A percentile compares a stretch with the other conserved stretches of the same genome.
phyloP scores from a whole-genome alignment of 768 basidiomycete species.

The Paxillus involutus region DNA sequence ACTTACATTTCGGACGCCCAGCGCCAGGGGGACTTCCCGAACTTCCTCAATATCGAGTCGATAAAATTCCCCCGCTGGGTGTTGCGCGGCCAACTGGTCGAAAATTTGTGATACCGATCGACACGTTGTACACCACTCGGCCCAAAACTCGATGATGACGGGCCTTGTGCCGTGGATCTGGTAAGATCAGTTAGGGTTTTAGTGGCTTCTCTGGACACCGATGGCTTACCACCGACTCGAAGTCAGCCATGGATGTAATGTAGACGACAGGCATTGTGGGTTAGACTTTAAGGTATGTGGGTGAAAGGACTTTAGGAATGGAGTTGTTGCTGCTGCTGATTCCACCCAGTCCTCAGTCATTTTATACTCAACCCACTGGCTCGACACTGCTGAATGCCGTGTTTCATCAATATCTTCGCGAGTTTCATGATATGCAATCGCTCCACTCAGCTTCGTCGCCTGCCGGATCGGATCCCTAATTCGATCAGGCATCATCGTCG shows the following conservation, averaged over 20 bases:
- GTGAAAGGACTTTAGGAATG: conserved; percentile 8
- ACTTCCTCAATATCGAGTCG: conserved; percentile 31
- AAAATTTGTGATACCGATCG: conserved; percentile 18
- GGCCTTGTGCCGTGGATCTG: conserved; percentile 23
- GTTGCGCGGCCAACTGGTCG: conserved; percentile 25
- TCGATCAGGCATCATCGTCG: conserved; percentile 14
- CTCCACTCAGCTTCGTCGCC: conserved; percentile 17
- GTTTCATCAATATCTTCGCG: conserved; percentile 11
- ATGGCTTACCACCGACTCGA: conserved; percentile 20
- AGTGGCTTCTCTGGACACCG: neutral
- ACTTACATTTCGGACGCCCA: conserved; percentile 26
- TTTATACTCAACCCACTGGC: conserved; percentile 31
- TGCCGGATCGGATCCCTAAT: conserved; percentile 23
- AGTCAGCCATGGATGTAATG: conserved; percentile 28
- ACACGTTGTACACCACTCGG: conserved; percentile 30
- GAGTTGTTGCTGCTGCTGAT: conserved; percentile 17
- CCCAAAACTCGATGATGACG: conserved; percentile 32
- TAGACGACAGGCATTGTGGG: conserved; percentile 20
- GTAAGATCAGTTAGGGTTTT: conserved; percentile 4
- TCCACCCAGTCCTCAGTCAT: conserved; percentile 7
- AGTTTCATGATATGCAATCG: conserved; percentile 9
- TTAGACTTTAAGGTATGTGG: conserved; percentile 12
- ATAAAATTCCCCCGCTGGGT: conserved; percentile 27
- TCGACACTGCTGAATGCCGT: conserved; percentile 9
- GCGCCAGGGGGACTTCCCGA: conserved; percentile 22